Base-by-base conservation (phyloP, 2,329 filamentous ascomycete species). In the Clonostachys byssicola region DNA sequence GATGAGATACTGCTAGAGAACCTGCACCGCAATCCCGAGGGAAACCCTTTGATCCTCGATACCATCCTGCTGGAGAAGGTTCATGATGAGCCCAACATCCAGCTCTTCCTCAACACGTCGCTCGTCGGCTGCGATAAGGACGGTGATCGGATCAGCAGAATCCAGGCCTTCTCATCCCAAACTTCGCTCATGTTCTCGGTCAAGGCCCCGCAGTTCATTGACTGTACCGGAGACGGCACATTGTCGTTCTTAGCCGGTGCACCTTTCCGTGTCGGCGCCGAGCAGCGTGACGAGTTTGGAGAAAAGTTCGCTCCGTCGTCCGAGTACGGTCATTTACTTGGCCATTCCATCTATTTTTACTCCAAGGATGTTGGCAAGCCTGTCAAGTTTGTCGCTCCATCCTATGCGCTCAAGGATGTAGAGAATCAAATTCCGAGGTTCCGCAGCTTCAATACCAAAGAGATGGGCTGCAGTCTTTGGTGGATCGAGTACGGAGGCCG, bases 281-380 rank as follows among this genome's bases (percentile, higher is more conserved):
- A 58, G 44, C 48, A 51, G 20, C 47, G 52, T 9, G 53, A 52
- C 30, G 56, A 58, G 45, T 58, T 56, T 33, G 53, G 52, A 43
- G 56, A 58, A 48, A 39, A 43, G 38, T 58, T 58, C 45, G 56
- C 56, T 6, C 56, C 56, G 5, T 51, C 51, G 14, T 49, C 53
- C 5, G 56, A 56, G 39, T 58, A 58, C 44, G 56, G 56, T 5
- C 56, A 58, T 41, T 47, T 58, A 12, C 56, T 58, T 12, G 56
- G 56, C n/a, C 56, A 58, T 42, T 58, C 56, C 40, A 56, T 58
- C 40, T 58, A 58, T 47, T 58, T 58, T 46, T 58, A 58, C 48
- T 51, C 52, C 45, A 58, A 58, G 20, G 56, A 58, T 38, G 48
- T 48, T 5, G 54, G 56, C 3, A 46, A 49, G 33, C 56, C 56